Evolutionary conservation across 148 eudicot species (phyloP).

Genomic region (Camellia granthamiana): DNA sequence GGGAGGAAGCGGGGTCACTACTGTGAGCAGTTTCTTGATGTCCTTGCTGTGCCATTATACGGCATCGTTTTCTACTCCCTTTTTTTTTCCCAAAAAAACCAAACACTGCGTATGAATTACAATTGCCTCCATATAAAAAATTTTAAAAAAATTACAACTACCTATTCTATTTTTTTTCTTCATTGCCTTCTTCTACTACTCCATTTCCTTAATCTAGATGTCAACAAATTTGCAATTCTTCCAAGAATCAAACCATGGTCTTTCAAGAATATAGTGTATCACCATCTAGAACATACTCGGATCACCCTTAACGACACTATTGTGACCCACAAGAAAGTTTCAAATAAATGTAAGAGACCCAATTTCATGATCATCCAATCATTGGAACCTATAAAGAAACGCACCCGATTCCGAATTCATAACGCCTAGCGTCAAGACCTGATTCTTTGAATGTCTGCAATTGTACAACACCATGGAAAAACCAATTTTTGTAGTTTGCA

Average conservation of each 20-base stretch:
- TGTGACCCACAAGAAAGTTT: constrained; percentile 96
- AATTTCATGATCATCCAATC: constrained; percentile 86
- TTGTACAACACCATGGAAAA: constrained; percentile 93
- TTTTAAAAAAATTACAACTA: neutral
- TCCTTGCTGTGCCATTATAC: no score
- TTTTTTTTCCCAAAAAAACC: neutral
- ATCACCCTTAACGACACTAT: constrained; percentile 64
- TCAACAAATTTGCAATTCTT: constrained; percentile 87
- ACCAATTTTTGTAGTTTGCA: constrained; percentile 97
- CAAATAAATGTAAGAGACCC: constrained; percentile 83
- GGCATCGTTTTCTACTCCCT: no score
- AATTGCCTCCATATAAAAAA: neutral
- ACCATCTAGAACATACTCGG: constrained; percentile 59
- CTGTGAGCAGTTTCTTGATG: no score
- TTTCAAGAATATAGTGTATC: constrained; percentile 86
- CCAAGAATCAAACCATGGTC: constrained; percentile 97
- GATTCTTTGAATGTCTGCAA: constrained; percentile 79
- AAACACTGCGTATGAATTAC: neutral
- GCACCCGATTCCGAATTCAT: constrained; percentile 75
- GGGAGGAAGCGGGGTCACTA: no score
- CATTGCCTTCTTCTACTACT: constrained; percentile 39
- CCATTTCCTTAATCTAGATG: constrained; percentile 62
- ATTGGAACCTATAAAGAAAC: constrained; percentile 76
- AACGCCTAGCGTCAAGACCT: constrained; percentile 58
- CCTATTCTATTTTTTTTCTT: constrained; percentile 19